phyloP scores from a whole-genome alignment of 345 rosid genomes.

The Leavenworthia alabamica region DNA sequence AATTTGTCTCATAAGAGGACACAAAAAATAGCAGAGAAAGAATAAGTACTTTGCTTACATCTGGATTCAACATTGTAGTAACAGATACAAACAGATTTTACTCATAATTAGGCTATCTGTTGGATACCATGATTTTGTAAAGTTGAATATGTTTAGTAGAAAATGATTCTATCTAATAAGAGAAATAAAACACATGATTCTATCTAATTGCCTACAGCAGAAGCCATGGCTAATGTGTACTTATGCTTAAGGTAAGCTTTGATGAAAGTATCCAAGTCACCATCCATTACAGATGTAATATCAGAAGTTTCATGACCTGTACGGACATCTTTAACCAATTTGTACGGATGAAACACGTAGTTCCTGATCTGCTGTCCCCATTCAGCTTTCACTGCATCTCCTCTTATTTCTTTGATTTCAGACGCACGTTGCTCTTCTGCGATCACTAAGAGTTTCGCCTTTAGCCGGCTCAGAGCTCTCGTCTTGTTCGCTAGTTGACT shows the following conservation, averaged over 20 bases:
- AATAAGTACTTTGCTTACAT: not conserved
- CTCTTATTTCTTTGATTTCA: constrained; percentile 85
- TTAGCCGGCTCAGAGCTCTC: constrained; percentile 70
- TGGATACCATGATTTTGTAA: not conserved
- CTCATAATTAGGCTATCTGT: not conserved
- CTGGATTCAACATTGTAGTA: not conserved
- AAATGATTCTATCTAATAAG: constrained; percentile 10
- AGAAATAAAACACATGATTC: not conserved
- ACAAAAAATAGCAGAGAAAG: not conserved
- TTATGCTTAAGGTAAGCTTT: constrained; percentile 88
- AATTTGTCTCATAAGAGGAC: too few species aligned
- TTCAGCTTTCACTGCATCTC: constrained; percentile 91
- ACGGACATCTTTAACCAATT: constrained; percentile 85
- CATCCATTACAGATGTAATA: constrained; percentile 86
- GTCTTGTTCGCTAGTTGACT: constrained; percentile 79
- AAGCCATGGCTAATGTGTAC: constrained; percentile 42
- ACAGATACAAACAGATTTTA: not conserved
- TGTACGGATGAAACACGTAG: constrained; percentile 95
- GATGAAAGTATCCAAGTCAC: constrained; percentile 80
- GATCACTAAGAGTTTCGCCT: constrained; percentile 81
- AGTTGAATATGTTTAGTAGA: not conserved
- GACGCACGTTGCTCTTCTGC: constrained; percentile 90
- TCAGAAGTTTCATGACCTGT: constrained; percentile 77
- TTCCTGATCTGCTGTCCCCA: constrained; percentile 98
- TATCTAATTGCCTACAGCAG: constrained; percentile 21